A percentile compares a stretch with the other conserved stretches of the same genome.
Evolutionary conservation across 1,284 basidiomycete species (phyloP).

Genomic region (Sphagnurus paluster): DNA sequence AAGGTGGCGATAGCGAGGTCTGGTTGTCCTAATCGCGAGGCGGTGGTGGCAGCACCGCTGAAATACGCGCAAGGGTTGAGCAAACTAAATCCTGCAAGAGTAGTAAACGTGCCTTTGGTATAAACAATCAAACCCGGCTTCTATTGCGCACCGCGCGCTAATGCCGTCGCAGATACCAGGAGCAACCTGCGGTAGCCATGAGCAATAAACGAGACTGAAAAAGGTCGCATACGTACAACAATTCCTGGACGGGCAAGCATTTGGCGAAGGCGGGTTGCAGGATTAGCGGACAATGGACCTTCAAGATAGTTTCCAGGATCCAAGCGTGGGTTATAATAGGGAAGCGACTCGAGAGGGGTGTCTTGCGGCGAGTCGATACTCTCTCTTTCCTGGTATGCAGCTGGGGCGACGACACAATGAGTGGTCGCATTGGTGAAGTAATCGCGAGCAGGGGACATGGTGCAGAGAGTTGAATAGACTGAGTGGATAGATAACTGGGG

Average conservation of each 20-base stretch:
- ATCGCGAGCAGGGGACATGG: slow-evolving; percentile 29
- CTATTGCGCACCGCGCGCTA: slow-evolving; percentile 74
- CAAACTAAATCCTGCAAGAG: background rate
- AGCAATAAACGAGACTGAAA: background rate
- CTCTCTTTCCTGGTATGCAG: background rate
- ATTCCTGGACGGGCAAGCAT: slow-evolving; percentile 77
- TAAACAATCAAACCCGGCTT: slow-evolving; percentile 74
- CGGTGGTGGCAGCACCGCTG: slow-evolving; percentile 75
- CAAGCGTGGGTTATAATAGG: slow-evolving; percentile 58
- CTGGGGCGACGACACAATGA: slow-evolving; percentile 4
- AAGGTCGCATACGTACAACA: slow-evolving; percentile 49
- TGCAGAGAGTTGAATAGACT: slow-evolving; percentile 2
- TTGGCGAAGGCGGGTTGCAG: slow-evolving; percentile 72
- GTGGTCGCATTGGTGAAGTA: slow-evolving; percentile 24
- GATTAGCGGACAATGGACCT: slow-evolving; percentile 64
- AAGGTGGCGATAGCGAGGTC: slow-evolving; percentile 81
- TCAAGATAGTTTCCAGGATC: slow-evolving; percentile 71
- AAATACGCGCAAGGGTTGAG: slow-evolving; percentile 1
- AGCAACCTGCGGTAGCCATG: slow-evolving; percentile 42
- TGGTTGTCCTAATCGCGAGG: slow-evolving; percentile 74
- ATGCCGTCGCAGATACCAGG: slow-evolving; percentile 84
- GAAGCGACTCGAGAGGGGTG: slow-evolving; percentile 16
- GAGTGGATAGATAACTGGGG: background rate
- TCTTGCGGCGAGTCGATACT: slow-evolving; percentile 1
- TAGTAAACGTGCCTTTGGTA: slow-evolving; percentile 55